Base-by-base conservation (phyloP, 768 basidiomycete species). In the Boletus eberwhitei region DNA sequence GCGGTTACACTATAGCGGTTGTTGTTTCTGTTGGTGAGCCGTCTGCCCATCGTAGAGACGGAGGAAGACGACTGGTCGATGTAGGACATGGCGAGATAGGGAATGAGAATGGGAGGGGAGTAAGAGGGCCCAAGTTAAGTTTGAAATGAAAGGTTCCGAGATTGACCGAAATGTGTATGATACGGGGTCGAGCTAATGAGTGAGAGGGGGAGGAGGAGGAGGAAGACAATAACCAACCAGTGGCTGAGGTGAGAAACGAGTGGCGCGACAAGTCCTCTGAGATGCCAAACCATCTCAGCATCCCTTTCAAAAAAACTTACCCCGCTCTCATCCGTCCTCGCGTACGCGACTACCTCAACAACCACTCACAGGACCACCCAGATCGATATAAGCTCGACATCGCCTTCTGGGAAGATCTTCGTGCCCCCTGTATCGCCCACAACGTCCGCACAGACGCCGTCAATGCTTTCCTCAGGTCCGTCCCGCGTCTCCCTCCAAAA, bases 1-100 rank as follows among this genome's bases (percentile, higher is more conserved):
- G 93, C 93, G 47, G 91, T 98, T 37, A 98, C 95, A 71, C 88
- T 91, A 75, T 97, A 96, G 54, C 95, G 87, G 75, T 97, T 96
- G 61, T 92, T 95, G 71, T 93, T 97, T 71, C 95, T 78, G 78
- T 93, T 93, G 35, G 90, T 91, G 67, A 90, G 79, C 31, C 91
- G 81, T 63, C 89, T 84, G 59, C 82, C 74, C 58, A 86, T 86
- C 66, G 86, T 79, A 63, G 82, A 77, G 58, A 78, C 79, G 48
- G 88, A 26, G 8, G 36, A 83, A 26, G 75, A 72, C 38, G 86
- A 77, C 54, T 79, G 75, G 55, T 86, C 85, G 60, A 75, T 67
- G 66, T 82, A 88, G 67, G 87, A 79, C 85, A 84, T 86, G 59
- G 56, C 47, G 58, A 13, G 35, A 29, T 19, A 26, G n/a, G 21